Conservation (phyloP, 163 green algal species). For the Scenedesmus sp. region DNA sequence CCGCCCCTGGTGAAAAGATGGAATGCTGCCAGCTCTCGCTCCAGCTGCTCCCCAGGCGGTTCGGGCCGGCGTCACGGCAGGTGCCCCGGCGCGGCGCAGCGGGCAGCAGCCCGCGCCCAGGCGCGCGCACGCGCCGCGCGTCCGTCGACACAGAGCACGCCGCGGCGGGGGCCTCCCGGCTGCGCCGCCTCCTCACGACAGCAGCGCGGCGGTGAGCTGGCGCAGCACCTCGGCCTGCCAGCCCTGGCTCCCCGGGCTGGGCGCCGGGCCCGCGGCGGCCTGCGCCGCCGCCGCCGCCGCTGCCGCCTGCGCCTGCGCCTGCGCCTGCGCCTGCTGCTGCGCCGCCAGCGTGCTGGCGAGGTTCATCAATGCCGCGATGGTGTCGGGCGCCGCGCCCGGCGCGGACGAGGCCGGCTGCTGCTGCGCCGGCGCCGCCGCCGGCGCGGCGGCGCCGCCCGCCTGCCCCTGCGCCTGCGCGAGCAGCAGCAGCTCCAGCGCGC, state of each 20-base stretch:
- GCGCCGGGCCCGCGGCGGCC: neutral
- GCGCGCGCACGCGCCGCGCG: too few relatives aligned
- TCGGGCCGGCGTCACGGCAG: too few relatives aligned
- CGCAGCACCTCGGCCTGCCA: conserved; percentile 22
- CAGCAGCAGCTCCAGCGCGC: neutral
- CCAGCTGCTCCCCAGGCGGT: too few relatives aligned
- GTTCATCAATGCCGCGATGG: neutral
- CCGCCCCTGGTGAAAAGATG: too few relatives aligned
- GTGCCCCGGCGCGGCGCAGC: too few relatives aligned
- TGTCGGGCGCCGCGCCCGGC: neutral
- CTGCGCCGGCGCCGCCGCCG: neutral
- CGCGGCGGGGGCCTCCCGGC: too few relatives aligned
- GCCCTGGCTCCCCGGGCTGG: neutral
- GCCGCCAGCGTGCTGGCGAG: conserved; percentile 8
- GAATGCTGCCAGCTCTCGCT: too few relatives aligned
- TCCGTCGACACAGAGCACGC: too few relatives aligned
- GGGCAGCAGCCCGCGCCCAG: too few relatives aligned
- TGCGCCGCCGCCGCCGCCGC: neutral
- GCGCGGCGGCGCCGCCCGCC: neutral
- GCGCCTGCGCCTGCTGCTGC: conserved; percentile 29
- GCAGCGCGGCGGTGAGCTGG: conserved; percentile 20
- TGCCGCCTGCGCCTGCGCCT: neutral
- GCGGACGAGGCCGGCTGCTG: neutral
- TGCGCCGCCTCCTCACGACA: too few relatives aligned
- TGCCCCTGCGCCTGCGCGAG: neutral